phyloP scores from a whole-genome alignment of 2,329 filamentous ascomycete species.

The Ustulina deusta region DNA sequence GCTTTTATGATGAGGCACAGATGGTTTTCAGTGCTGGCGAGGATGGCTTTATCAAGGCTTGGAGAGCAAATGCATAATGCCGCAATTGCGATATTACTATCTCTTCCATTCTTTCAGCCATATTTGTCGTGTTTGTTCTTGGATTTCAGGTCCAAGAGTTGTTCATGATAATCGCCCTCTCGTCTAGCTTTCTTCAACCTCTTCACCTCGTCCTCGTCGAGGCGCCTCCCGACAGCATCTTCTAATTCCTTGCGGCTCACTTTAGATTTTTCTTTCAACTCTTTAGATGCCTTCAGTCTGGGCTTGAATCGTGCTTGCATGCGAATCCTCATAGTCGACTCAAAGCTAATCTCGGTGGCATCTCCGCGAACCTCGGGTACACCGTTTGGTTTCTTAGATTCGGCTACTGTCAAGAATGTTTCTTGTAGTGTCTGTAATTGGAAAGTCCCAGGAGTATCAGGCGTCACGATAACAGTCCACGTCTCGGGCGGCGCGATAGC shows the following conservation, averaged over 20 bases:
- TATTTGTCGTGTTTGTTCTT: constrained; percentile 96
- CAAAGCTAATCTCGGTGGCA: constrained; percentile 73
- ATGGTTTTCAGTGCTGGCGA: constrained; percentile 70
- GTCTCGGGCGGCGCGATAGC: constrained; percentile 88
- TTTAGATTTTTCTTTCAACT: constrained; percentile 85
- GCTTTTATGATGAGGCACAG: constrained; percentile 71
- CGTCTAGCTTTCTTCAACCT: constrained; percentile 83
- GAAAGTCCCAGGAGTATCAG: constrained; percentile 77
- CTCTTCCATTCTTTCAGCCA: constrained; percentile 53
- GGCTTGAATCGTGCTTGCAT: constrained; percentile 98
- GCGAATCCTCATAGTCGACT: constrained; percentile 81
- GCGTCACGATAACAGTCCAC: constrained; percentile 74
- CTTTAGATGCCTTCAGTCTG: constrained; percentile 79
- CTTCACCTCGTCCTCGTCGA: constrained; percentile 89
- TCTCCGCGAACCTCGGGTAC: constrained; percentile 80
- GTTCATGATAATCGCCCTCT: constrained; percentile 92
- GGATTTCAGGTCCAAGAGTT: constrained; percentile 85
- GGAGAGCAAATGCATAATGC: constrained; percentile 57
- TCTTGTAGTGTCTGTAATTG: constrained; percentile 79
- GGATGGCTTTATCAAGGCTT: constrained; percentile 69
- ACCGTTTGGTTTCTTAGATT: constrained; percentile 62
- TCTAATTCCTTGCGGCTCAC: constrained; percentile 89
- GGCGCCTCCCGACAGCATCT: constrained; percentile 77
- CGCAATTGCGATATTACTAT: constrained; percentile 29
- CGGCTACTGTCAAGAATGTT: constrained; percentile 74